A percentile compares a stretch with the other conserved stretches of the same genome.
phyloP scores from a whole-genome alignment of 1,284 basidiomycete species.

The Sanghuangporus baumii region DNA sequence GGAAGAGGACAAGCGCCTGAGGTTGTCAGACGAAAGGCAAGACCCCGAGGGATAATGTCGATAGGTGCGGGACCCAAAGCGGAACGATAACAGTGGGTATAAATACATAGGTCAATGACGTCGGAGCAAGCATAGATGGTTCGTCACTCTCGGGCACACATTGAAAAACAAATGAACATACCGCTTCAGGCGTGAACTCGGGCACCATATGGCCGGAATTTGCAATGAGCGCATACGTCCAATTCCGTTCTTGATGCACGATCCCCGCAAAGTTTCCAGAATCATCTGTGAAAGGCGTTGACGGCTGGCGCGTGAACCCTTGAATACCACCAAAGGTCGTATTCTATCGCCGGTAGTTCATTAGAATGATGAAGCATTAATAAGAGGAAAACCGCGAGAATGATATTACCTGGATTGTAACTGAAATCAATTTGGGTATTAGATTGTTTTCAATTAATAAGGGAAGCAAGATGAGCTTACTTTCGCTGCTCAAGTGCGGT shows the following conservation, averaged over 20 bases:
- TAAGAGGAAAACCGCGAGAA: neutral
- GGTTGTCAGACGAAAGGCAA: neutral
- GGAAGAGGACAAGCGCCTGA: constrained; percentile 51
- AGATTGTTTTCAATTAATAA: neutral
- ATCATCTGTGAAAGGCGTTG: constrained; percentile 61
- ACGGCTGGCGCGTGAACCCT: constrained; percentile 61
- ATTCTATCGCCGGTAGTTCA: constrained; percentile 38
- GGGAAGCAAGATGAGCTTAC: constrained; percentile 29
- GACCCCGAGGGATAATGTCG: neutral
- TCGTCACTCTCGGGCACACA: neutral
- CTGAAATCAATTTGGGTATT: constrained; percentile 28
- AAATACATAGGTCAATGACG: neutral
- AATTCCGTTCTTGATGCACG: constrained; percentile 65
- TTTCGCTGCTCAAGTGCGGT: constrained; percentile 58
- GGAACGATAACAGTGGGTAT: neutral
- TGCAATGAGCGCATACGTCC: constrained; percentile 56
- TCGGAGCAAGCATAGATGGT: neutral
- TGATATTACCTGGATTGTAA: constrained; percentile 51
- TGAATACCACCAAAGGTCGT: constrained; percentile 70
- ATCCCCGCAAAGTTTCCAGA: constrained; percentile 56
- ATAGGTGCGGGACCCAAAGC: neutral
- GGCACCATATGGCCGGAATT: constrained; percentile 57
- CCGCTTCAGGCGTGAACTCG: constrained; percentile 41
- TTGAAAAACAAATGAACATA: constrained; percentile 27
- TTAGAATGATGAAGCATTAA: neutral